Conservation (phyloP, 805 yeast species). For the Barnettozyma salicaria region DNA sequence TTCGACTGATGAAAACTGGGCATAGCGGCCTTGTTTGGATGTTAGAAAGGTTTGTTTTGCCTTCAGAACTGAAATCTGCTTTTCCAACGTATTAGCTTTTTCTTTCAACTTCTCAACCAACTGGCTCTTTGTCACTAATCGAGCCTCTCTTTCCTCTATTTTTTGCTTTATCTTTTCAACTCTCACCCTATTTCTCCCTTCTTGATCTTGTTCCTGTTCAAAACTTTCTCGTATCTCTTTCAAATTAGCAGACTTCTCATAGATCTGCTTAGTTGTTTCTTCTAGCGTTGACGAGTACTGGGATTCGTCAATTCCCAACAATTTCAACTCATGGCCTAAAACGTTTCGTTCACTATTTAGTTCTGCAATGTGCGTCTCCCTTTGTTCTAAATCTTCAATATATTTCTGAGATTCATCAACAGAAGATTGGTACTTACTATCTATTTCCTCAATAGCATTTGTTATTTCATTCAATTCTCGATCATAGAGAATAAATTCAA, state of each 20-base stretch:
- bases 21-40: conserved; percentile 64
- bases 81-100: conserved; percentile 37
- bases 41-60: conserved; percentile 54
- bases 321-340: conserved; percentile 42
- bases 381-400: conserved; percentile 49
- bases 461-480: conserved; percentile 64
- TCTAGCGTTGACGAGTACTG: conserved; percentile 46
- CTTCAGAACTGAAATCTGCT: conserved; percentile 35
- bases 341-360: conserved; percentile 41
- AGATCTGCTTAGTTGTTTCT: conserved; percentile 42
- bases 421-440: conserved; percentile 46
- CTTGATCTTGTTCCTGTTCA: conserved; percentile 32
- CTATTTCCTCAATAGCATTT: conserved; percentile 54
- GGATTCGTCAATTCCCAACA: conserved; percentile 49
- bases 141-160: conserved; percentile 30
- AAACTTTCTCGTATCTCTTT: conserved; percentile 31
- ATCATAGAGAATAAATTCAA: conserved; percentile 68
- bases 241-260: conserved; percentile 43
- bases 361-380: conserved; percentile 47
- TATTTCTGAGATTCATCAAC: conserved; percentile 48
- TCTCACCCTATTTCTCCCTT: conserved; percentile 21
- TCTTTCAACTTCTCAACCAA: conserved; percentile 33
- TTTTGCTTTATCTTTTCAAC: conserved; percentile 22
- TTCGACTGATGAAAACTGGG: conserved; percentile 45
- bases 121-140: conserved; percentile 35